Evolutionary conservation across 192 early-diverging fungal genomes (phyloP), one percentile per base, ranked within the genome.

Genomic region (Coemansia sp.): DNA sequence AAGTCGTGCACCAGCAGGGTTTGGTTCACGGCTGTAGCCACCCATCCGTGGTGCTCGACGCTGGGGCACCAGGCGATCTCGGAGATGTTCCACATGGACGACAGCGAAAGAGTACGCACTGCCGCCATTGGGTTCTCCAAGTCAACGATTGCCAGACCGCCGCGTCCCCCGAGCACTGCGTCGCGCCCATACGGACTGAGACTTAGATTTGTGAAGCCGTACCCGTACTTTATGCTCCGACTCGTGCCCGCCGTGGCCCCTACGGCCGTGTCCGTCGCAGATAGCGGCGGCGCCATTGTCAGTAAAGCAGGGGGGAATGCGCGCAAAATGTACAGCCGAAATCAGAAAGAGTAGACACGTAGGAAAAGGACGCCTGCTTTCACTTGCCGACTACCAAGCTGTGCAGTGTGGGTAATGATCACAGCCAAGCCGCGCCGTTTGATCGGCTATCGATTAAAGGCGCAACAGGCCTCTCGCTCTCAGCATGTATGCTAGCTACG

Each of bases 121-220:
- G 70, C 58, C n/a, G 47, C 41, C 7, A 60, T 23, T 19, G 68
- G 70, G 17, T 45, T 54, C 38, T 67, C 70, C 9, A 74, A 32
- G 51, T 74, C 70, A 0, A 74, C 36, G 12, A 74, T 44, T 0
- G 63, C 70, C 37, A 74, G 43, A 3, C 70, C 70, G 7, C 46
- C 52, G 9, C 53, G 58, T 5, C 70, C 56, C 7, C 52, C 68
- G 14, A 72, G 50, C 18, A 64, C 61, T 21, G 56, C 57, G 45
- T 72, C 68, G 12, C 68, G 68, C 8, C 61, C 60, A 30, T 72
- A 56, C 23, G 68, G 68, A n/a, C 68, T 72, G 7, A 64, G 53
- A 31, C 68, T 64, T 40, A 72, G 46, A 19, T 46, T 39, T 18
- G 61, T 72, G 39, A 72, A 64, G 2, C 31, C 56, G 27, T 54